Evolutionary conservation across 495 filamentous ascomycete genomes (phyloP).

Genomic region (Aeminium ludgeri): DNA sequence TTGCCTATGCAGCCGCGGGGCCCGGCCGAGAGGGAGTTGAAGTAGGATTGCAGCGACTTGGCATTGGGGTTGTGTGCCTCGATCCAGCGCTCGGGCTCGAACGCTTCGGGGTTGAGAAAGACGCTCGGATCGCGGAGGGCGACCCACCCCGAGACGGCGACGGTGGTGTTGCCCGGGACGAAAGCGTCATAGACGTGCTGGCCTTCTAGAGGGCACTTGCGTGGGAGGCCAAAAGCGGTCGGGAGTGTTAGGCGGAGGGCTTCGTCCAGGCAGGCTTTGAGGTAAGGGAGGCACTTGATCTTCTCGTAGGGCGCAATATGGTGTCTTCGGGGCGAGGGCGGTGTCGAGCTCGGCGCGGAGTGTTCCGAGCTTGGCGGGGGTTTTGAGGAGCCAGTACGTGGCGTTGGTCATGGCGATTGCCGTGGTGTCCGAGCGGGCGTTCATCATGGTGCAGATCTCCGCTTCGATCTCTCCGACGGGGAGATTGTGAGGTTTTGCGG

Average conservation of each 20-base stretch:
- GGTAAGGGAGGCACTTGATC: conserved; percentile 23
- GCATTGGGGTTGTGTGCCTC: conserved; percentile 14
- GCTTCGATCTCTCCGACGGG: conserved; percentile 21
- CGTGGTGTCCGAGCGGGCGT: conserved; percentile 41
- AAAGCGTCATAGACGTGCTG: conserved; percentile 14
- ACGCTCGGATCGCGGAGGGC: conserved; percentile 12
- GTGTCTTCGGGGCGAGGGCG: conserved; percentile 18
- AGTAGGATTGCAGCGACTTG: conserved; percentile 28
- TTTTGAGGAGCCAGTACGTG: conserved; percentile 39
- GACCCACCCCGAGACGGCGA: conserved; percentile 15
- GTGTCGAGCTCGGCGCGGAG: conserved; percentile 42
- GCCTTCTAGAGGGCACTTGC: conserved; percentile 18
- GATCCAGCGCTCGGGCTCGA: conserved; percentile 20
- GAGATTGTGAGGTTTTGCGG: conserved; percentile 28
- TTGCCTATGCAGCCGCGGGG: conserved; percentile 30
- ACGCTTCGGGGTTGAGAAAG: conserved; percentile 17
- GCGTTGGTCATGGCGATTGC: conserved; percentile 34
- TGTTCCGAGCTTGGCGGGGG: conserved; percentile 33
- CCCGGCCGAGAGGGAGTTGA: conserved; percentile 30
- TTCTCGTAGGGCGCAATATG: conserved; percentile 31
- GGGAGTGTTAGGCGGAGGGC: conserved; percentile 20
- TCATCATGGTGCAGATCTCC: conserved; percentile 27
- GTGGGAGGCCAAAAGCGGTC: conserved; percentile 15
- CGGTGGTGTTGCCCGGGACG: conserved; percentile 17
- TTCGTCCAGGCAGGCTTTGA: conserved; percentile 29